Evolutionary conservation across 352 stramenopile genomes (phyloP).

Genomic region (Phytophthora nicotianae): DNA sequence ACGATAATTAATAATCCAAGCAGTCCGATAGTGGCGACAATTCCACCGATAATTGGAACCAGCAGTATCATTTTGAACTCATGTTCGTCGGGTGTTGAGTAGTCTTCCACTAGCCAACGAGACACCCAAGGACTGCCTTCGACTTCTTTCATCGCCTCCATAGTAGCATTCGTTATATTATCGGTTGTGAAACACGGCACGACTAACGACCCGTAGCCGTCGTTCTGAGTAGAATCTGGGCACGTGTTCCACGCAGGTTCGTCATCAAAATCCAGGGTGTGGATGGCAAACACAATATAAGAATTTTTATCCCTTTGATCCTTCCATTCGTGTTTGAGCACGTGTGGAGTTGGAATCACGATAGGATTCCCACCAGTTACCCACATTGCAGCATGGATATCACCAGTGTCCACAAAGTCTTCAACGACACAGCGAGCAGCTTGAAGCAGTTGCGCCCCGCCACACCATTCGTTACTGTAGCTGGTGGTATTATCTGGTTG

Average conservation of each 20-base stretch:
- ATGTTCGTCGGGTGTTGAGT: background rate
- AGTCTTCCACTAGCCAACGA: conserved; percentile 19
- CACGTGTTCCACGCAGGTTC: conserved; percentile 22
- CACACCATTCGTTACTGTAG: conserved; percentile 24
- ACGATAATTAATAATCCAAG: conserved; percentile 1
- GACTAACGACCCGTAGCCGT: conserved; percentile 20
- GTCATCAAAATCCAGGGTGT: conserved; percentile 7
- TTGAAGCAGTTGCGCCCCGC: conserved; percentile 21
- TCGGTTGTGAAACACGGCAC: conserved; percentile 20
- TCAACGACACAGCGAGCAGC: conserved; percentile 21
- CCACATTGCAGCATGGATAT: conserved; percentile 29
- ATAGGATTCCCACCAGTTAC: conserved; percentile 13
- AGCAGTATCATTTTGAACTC: conserved; percentile 16
- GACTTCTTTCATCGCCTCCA: conserved; percentile 6
- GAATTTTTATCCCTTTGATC: conserved; percentile 13
- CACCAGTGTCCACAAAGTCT: conserved; percentile 5
- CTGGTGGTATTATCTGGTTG: conserved; percentile 18
- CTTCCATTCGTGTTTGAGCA: conserved; percentile 20
- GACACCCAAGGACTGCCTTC: conserved; percentile 17
- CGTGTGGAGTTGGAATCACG: background rate
- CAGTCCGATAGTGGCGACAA: conserved; percentile 1
- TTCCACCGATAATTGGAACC: conserved; percentile 9
- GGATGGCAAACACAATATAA: conserved; percentile 23
- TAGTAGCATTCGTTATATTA: conserved; percentile 1
- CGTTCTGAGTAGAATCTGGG: background rate